Conservation (phyloP, 2,329 filamentous ascomycete species). For the Pochonia chlamydosporia region DNA sequence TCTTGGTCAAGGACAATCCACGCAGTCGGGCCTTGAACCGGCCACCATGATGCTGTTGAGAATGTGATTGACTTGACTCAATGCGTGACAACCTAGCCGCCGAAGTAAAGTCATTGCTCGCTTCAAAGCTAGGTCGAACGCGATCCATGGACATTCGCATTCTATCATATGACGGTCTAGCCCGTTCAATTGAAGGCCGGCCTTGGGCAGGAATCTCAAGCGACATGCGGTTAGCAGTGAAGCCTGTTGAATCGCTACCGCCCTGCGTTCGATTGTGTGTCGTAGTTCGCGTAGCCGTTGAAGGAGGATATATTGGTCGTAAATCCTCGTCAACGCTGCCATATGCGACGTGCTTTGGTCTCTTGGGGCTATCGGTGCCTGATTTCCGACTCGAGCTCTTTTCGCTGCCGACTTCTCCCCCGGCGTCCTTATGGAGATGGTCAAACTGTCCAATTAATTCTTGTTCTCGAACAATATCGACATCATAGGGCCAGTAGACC, state of each 20-base stretch:
- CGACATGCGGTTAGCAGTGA: slow-evolving; percentile 62
- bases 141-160: slow-evolving; percentile 84
- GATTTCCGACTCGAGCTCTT: slow-evolving; percentile 31
- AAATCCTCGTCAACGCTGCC: slow-evolving; percentile 77
- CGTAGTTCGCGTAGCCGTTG: slow-evolving; percentile 72
- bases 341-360: slow-evolving; percentile 51
- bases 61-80: slow-evolving; percentile 61
- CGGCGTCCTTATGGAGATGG: slow-evolving; percentile 45
- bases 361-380: slow-evolving; percentile 52
- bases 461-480: slow-evolving; percentile 95
- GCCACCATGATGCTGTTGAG: slow-evolving; percentile 7
- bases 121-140: slow-evolving; percentile 76
- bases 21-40: slow-evolving; percentile 33
- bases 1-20: slow-evolving; percentile 37
- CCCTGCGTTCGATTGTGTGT: slow-evolving; percentile 77
- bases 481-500: slow-evolving; percentile 85
- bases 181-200: slow-evolving; percentile 58
- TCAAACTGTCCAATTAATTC: slow-evolving; percentile 77
- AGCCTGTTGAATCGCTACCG: slow-evolving; percentile 90
- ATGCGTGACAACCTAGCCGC: slow-evolving; percentile 79
- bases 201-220: slow-evolving; percentile 27
- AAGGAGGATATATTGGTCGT: slow-evolving; percentile 89
- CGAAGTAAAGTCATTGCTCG: slow-evolving; percentile 84
- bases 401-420: slow-evolving; percentile 31
- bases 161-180: slow-evolving; percentile 81